Conservation (phyloP, 805 yeast species). For the Jamesozyma gamospora region DNA sequence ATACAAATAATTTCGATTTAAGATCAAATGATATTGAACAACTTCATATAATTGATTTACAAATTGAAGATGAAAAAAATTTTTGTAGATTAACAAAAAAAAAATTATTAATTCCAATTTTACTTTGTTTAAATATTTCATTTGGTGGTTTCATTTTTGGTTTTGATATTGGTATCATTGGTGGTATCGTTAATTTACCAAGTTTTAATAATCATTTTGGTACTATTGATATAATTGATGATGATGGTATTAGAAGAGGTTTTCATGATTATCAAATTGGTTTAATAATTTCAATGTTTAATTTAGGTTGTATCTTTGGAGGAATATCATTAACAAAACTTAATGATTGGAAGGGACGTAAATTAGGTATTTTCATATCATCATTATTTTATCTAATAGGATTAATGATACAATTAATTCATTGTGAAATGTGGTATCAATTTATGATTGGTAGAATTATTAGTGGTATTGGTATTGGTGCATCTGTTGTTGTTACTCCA, state of each 20-base stretch:
- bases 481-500: slow-evolving; percentile 63
- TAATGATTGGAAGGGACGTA: slow-evolving; percentile 55
- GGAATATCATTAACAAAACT: slow-evolving; percentile 49
- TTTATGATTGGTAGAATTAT: slow-evolving; percentile 54
- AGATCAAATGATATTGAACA: not conserved
- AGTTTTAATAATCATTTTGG: slow-evolving; percentile 48
- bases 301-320: slow-evolving; percentile 64
- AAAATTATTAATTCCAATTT: slow-evolving; percentile 9
- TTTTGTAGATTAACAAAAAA: not conserved
- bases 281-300: slow-evolving; percentile 46
- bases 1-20: not conserved
- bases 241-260: slow-evolving; percentile 13
- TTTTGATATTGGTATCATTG: slow-evolving; percentile 68
- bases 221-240: slow-evolving; percentile 32
- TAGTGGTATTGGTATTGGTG: slow-evolving; percentile 68
- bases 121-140: slow-evolving; percentile 46
- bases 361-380: slow-evolving; percentile 44
- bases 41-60: not conserved
- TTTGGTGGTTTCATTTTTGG: slow-evolving; percentile 69
- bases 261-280: slow-evolving; percentile 28
- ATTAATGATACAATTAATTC: slow-evolving; percentile 46
- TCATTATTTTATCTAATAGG: slow-evolving; percentile 52
- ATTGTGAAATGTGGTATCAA: slow-evolving; percentile 48
- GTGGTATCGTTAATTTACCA: slow-evolving; percentile 57
- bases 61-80: not conserved